These are phyloP conservation scores for Casuarina glauca DNA, from an alignment of 306 rosid species.

Conservation along the genomic window DNA sequence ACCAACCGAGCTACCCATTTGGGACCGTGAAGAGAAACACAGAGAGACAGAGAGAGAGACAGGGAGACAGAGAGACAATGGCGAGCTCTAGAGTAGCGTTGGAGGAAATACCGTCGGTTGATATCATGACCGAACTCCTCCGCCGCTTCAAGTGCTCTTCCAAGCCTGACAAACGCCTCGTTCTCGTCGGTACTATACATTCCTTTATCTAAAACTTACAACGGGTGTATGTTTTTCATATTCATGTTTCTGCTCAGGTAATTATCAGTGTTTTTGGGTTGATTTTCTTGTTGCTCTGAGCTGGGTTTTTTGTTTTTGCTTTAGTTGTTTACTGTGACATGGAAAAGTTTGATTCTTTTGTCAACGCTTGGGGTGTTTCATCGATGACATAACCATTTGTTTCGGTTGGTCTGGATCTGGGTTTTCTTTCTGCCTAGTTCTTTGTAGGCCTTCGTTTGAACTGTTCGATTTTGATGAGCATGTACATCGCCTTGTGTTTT, in stretches of 20 bases:
- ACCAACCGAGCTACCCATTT: background rate
- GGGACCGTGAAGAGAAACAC: background rate
- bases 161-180: constrained; percentile 92
- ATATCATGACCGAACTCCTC: constrained; percentile 85
- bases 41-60: background rate
- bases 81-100: constrained; percentile 42
- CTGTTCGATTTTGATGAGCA: background rate
- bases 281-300: background rate
- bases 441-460: background rate
- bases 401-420: background rate
- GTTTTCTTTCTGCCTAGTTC: background rate
- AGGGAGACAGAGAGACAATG: constrained; percentile 37
- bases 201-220: no score
- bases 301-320: background rate
- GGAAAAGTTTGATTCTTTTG: background rate
- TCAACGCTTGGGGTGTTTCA: background rate
- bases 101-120: constrained; percentile 77
- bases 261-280: no score
- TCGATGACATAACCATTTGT: background rate
- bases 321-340: background rate
- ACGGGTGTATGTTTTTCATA: no score
- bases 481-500: background rate
- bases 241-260: no score
- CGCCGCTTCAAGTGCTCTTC: constrained; percentile 84
- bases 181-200: constrained; percentile 65